Conservation (phyloP, 805 yeast genomes). For the Yarrowia hollandica region DNA sequence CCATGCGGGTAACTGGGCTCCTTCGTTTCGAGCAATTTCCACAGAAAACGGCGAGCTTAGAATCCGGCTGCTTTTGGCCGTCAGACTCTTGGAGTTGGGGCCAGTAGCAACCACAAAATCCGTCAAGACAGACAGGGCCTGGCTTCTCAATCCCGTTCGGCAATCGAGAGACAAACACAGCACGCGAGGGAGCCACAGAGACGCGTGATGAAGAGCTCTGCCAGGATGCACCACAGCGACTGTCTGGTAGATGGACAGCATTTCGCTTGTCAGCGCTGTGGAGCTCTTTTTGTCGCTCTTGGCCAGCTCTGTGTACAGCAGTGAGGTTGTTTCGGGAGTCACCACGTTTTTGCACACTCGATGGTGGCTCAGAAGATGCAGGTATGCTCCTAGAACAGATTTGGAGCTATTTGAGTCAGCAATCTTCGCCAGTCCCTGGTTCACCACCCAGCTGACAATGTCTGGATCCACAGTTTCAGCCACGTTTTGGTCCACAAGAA, state of each 20-base stretch:
- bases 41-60: background rate
- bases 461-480: conserved; percentile 7
- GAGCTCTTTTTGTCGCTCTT: conserved; percentile 11
- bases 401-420: conserved; percentile 13
- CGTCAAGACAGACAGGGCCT: background rate
- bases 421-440: conserved; percentile 1
- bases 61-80: background rate
- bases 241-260: conserved; percentile 10
- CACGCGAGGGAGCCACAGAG: conserved; percentile 18
- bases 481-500: conserved; percentile 1
- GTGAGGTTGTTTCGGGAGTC: background rate
- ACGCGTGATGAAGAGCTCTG: conserved; percentile 7
- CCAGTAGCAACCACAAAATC: conserved; percentile 4
- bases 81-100: conserved; percentile 5
- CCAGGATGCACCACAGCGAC: background rate
- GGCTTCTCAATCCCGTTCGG: background rate
- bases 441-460: conserved; percentile 11
- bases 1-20: conserved; percentile 18
- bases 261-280: conserved; percentile 17
- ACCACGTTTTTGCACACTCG: conserved; percentile 13
- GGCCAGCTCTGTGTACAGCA: conserved; percentile 15
- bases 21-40: background rate
- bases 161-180: background rate
- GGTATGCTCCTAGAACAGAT: conserved; percentile 12
- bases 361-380: conserved; percentile 27